Percentiles rank a stretch among this genome's conserved stretches.
phyloP scores from a whole-genome alignment of 371 early-diverging fungal species.

The Mucor indicus region DNA sequence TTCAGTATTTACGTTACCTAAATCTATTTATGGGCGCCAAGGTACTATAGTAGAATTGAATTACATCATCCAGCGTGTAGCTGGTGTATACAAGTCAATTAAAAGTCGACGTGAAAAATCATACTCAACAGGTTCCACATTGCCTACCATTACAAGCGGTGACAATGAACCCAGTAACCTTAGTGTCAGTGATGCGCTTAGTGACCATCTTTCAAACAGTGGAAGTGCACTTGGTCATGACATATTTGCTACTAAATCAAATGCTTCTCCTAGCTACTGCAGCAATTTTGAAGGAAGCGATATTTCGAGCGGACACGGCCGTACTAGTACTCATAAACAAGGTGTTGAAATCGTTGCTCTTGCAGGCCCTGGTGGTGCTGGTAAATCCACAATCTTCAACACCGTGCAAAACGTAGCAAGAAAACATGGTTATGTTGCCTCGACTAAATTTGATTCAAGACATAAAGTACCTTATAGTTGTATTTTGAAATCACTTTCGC shows the following conservation, averaged over 20 bases:
- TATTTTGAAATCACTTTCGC: constrained; percentile 35
- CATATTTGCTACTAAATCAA: constrained; percentile 18
- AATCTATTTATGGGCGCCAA: constrained; percentile 40
- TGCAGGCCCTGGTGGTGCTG: constrained; percentile 43
- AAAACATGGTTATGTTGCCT: constrained; percentile 42
- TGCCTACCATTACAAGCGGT: constrained; percentile 15
- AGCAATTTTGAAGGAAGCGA: constrained; percentile 34
- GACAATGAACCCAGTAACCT: constrained; percentile 12
- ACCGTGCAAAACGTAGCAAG: constrained; percentile 37
- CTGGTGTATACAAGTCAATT: constrained; percentile 25
- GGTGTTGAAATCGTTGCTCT: constrained; percentile 31
- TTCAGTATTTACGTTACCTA: constrained; percentile 44
- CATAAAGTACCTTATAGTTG: constrained; percentile 40
- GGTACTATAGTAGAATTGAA: constrained; percentile 32
- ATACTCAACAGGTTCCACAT: constrained; percentile 11
- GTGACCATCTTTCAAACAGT: constrained; percentile 7
- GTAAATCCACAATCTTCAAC: constrained; percentile 41
- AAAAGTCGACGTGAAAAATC: constrained; percentile 11
- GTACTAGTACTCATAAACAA: constrained; percentile 7
- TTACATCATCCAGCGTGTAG: constrained; percentile 33
- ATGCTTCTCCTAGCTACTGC: constrained; percentile 31
- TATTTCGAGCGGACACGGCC: constrained; percentile 17
- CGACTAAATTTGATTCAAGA: constrained; percentile 37
- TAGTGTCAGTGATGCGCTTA: constrained; percentile 16
- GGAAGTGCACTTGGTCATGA: neutral